Evolutionary conservation across 495 filamentous ascomycete genomes (phyloP), one percentile per base, ranked within the genome.

Genomic region (Lophiostoma macrostomum): DNA sequence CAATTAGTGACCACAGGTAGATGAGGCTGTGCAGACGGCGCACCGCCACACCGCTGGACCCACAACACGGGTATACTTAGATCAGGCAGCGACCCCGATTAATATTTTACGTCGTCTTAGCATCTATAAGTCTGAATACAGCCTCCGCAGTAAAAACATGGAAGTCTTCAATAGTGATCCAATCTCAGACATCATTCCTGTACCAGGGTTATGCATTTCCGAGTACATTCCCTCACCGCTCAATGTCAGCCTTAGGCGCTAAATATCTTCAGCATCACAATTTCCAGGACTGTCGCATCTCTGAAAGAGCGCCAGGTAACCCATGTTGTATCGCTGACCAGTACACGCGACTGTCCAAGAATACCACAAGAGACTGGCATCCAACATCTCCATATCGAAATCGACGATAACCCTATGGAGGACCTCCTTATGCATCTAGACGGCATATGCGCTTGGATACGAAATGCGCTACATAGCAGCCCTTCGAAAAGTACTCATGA

Each of bases 391-490:
- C 19, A 30, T 7, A 25, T 53, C 8, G 37, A 42, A 13, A 53
- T 53, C 25, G 50, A 53, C 12, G 50, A 53, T 25, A 35, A 53
- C 22, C 37, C 50, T 22, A 23, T 43, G 0, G 50, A 29, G 12
- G 50, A 53, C 18, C 27, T 53, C 18, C 23, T 53, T 2, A 11
- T 35, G 18, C 10, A 18, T 8, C 22, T 53, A 12, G 50, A 44
- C 5, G 50, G 20, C 5, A 2, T 25, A 18, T 43, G 39, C 30
- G 37, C 25, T 1, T 53, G 50, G 50, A 53, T 53, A 16, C 38
- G 36, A 3, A 14, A 23, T 35, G 50, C 50, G n/a, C 38, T 53
- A 28, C n/a, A 4, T 11, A 19, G 12, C 27, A n/a, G 23, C n/a
- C n/a, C n/a, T n/a, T n/a, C n/a, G n/a, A n/a, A n/a, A n/a, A n/a